phyloP scores from a whole-genome alignment of 768 basidiomycete species.

The Tricholoma sp. region DNA sequence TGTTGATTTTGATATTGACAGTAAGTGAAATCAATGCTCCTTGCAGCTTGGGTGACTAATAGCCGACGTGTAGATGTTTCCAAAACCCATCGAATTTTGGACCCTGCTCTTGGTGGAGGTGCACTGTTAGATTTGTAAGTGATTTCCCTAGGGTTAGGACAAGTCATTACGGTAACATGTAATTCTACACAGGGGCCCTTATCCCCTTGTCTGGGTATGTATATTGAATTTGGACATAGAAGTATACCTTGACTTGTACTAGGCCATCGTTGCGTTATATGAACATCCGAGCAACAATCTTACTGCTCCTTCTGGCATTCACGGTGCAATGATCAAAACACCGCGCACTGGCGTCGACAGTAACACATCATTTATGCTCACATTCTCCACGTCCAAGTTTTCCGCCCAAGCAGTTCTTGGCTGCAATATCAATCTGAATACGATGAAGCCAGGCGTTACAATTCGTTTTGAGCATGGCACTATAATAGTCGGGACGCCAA shows the following conservation, averaged over 20 bases:
- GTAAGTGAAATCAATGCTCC: slow-evolving; percentile 33
- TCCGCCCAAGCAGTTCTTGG: slow-evolving; percentile 69
- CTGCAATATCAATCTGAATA: slow-evolving; percentile 56
- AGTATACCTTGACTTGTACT: not conserved
- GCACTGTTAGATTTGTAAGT: slow-evolving; percentile 79
- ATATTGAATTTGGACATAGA: not conserved
- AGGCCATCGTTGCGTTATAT: slow-evolving; percentile 76
- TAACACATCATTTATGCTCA: slow-evolving; percentile 69
- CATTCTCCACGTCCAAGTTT: slow-evolving; percentile 55
- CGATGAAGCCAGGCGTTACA: slow-evolving; percentile 45
- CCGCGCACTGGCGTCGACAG: slow-evolving; percentile 74
- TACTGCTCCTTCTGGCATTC: slow-evolving; percentile 51
- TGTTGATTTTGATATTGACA: slow-evolving; percentile 57
- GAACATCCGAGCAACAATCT: slow-evolving; percentile 72
- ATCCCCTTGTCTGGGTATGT: slow-evolving; percentile 74
- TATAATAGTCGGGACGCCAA: slow-evolving; percentile 59
- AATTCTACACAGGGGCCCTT: slow-evolving; percentile 58
- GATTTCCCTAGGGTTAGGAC: not conserved
- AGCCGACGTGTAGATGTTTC: slow-evolving; percentile 46
- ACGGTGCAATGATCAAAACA: slow-evolving; percentile 73
- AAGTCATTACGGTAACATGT: slow-evolving; percentile 2
- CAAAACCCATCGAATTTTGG: slow-evolving; percentile 67
- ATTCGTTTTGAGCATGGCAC: slow-evolving; percentile 75
- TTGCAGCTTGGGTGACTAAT: not conserved
- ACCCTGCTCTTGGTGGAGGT: slow-evolving; percentile 78